Base-by-base conservation (phyloP, 805 yeast genomes). In the Candida stauntonica region DNA sequence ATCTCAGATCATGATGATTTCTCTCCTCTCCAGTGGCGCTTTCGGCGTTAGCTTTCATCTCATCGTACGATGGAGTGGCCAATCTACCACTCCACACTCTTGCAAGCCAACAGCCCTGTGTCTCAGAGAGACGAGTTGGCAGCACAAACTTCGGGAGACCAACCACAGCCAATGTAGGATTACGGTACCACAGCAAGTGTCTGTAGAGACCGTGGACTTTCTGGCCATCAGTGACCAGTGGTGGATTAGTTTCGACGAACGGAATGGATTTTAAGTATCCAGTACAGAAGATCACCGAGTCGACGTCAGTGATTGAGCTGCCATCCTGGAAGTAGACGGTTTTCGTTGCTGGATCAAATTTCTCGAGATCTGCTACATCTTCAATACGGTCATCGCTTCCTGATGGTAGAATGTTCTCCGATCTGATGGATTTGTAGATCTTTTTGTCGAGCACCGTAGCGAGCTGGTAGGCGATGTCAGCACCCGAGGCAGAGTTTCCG, bases 401-500 rank as follows among this genome's bases (percentile, higher is more conserved):
- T 3, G 74, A 69, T 4, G 77, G 75, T 36, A 67, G 48, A 15
- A 51, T 37, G 42, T 63, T 61, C 20, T 63, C 68, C 2, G 77
- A 69, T 45, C 83, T 63, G 12, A 68, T 61, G 9, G 81, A 70
- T 42, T 76, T 70, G 51, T 69, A 67, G 12, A 79, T 63, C 7
- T 52, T 57, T 35, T 60, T 64, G 8, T 67, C 59, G 31, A 73
- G 61, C 3, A 42, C 52, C 3, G 65, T 62, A 2, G 79, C 73
- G 15, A 80, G 52, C 53, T 83, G 89, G 40, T 69, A 71, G 3
- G 86, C 74, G 29, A 84, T 64, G 54, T 87, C 95, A 15, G 77
- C 73, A 19, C 91, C 95, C 21, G 87, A 78, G 3, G 93, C 82
- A 9, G 81, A 77, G 50, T 79, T 81, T 0, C 95, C 95, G n/a